A percentile compares a stretch with the other conserved stretches of the same genome.
Evolutionary conservation across 177 flowering plant genomes (phyloP).

Genomic region (Vitis hybrid): DNA sequence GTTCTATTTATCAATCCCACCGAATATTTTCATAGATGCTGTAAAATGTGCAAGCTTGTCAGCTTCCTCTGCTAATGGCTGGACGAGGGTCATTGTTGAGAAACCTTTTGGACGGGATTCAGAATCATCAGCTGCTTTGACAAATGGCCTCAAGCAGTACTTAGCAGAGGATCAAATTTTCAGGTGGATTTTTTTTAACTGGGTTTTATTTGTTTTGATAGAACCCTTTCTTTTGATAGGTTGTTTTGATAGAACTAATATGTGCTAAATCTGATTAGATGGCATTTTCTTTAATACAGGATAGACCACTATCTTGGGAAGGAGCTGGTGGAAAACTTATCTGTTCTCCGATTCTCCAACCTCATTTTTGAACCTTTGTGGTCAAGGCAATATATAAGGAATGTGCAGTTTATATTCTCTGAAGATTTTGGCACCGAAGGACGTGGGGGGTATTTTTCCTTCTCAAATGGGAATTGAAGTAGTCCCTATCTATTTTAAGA

Average conservation of each 20-base stretch:
- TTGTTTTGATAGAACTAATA: background rate
- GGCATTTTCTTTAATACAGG: constrained; percentile 41
- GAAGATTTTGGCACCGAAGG: constrained; percentile 99
- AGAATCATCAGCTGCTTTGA: constrained; percentile 85
- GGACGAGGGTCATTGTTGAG: constrained; percentile 98
- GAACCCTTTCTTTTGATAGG: background rate
- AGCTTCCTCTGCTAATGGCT: constrained; percentile 84
- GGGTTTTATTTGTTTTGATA: background rate
- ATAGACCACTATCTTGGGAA: constrained; percentile 95
- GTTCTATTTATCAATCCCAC: constrained; percentile 90
- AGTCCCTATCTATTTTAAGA: background rate
- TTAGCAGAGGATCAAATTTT: constrained; percentile 89
- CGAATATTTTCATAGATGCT: constrained; percentile 82
- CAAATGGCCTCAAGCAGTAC: constrained; percentile 73
- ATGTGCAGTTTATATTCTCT: constrained; percentile 89
- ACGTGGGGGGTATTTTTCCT: constrained; percentile 76
- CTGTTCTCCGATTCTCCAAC: constrained; percentile 92
- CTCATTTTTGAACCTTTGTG: constrained; percentile 92
- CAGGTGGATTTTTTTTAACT: constrained; percentile 37
- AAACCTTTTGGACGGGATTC: constrained; percentile 97
- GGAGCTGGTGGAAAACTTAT: constrained; percentile 92
- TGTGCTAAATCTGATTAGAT: constrained; percentile 1
- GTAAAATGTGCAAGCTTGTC: constrained; percentile 77
- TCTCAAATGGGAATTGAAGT: background rate
- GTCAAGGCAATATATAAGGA: constrained; percentile 92